Conservation (phyloP, 306 rosid species). For the Phaseolus lunatus region DNA sequence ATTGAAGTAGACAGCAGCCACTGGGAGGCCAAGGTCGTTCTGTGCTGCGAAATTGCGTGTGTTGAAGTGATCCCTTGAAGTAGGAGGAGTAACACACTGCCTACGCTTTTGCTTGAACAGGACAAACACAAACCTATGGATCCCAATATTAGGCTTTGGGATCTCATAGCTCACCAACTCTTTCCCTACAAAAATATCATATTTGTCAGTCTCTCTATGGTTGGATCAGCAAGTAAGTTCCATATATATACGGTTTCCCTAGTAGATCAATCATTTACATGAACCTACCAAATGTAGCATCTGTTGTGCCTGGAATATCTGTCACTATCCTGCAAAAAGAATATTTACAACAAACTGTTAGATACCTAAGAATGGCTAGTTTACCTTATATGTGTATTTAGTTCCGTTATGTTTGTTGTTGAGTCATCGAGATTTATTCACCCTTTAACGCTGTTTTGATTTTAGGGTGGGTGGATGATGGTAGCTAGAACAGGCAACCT, state of each 20-base stretch:
- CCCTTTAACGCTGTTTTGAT: background rate
- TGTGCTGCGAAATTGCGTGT: constrained; percentile 73
- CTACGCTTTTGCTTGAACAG: constrained; percentile 80
- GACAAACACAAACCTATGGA: constrained; percentile 97
- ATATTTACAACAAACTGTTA: constrained; percentile 34
- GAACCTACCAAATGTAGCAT: constrained; percentile 90
- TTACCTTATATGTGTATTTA: background rate
- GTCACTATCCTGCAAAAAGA: constrained; percentile 80
- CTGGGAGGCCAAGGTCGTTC: constrained; percentile 84
- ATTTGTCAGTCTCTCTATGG: background rate
- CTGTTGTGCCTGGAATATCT: constrained; percentile 98
- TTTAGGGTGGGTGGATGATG: background rate
- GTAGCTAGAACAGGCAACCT: constrained; percentile 8
- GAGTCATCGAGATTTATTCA: background rate
- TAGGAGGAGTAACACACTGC: constrained; percentile 65
- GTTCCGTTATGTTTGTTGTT: constrained; percentile 18
- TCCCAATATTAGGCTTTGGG: constrained; percentile 91
- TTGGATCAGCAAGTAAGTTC: background rate
- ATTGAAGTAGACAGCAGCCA: constrained; percentile 95
- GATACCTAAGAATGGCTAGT: background rate
- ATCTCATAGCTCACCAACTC: constrained; percentile 86
- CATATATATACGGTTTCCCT: background rate
- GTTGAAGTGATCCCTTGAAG: constrained; percentile 78
- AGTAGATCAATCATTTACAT: background rate
- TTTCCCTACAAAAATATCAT: constrained; percentile 57